Evolutionary conservation across 352 stramenopile genomes (phyloP).

Genomic region (Globisporangium nodosum): DNA sequence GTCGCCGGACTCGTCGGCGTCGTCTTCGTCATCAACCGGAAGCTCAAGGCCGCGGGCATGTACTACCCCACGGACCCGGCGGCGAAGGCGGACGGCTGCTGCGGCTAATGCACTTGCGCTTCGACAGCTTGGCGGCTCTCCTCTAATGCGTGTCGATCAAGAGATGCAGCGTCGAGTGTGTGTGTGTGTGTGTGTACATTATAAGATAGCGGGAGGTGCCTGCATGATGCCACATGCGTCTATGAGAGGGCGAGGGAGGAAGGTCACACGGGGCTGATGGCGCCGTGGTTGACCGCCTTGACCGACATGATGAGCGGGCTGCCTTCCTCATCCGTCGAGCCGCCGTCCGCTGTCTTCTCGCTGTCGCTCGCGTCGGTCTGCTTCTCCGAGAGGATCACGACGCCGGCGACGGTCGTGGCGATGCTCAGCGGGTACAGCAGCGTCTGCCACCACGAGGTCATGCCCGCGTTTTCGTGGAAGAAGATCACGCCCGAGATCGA

Average conservation of each 20-base stretch:
- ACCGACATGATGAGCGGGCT: constrained; percentile 38
- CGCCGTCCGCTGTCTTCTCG: constrained; percentile 25
- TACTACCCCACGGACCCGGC: constrained; percentile 62
- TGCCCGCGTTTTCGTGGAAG: constrained; percentile 81
- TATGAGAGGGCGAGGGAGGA: background rate
- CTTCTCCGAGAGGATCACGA: constrained; percentile 81
- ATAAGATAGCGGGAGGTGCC: background rate
- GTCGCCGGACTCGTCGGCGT: constrained; percentile 46
- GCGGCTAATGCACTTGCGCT: constrained; percentile 9
- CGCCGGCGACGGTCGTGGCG: constrained; percentile 67
- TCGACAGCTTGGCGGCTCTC: background rate
- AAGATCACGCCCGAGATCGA: constrained; percentile 85
- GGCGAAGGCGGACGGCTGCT: constrained; percentile 47
- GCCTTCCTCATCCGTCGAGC: constrained; percentile 33
- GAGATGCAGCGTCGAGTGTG: background rate
- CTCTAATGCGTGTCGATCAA: background rate
- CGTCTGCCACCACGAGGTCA: constrained; percentile 79
- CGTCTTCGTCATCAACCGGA: constrained; percentile 77
- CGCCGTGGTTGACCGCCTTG: constrained; percentile 32
- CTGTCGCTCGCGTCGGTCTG: constrained; percentile 53
- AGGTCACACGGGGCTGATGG: constrained; percentile 19
- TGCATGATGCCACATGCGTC: background rate
- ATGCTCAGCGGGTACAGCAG: constrained; percentile 75
- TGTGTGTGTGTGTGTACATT: background rate
- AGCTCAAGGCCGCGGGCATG: constrained; percentile 76